Conservation (phyloP, 2,329 filamentous ascomycete species). For the Aspergillus nomiae region DNA sequence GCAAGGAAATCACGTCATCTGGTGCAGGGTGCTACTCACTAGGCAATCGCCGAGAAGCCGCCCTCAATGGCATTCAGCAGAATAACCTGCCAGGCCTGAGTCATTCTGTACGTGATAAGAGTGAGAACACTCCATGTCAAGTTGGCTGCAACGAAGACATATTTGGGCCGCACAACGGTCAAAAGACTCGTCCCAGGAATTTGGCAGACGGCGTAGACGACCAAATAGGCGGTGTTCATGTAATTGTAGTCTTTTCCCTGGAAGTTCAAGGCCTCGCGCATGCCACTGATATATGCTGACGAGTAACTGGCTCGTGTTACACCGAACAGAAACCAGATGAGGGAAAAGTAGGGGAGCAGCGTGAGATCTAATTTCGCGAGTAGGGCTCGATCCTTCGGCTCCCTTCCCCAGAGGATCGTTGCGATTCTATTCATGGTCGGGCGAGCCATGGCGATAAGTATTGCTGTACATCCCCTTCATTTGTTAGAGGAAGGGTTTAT, state of each 20-base stretch:
- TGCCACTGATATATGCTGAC: slow-evolving; percentile 47
- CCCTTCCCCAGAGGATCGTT: neutral
- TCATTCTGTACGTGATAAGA: slow-evolving; percentile 46
- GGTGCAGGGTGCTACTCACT: slow-evolving; percentile 30
- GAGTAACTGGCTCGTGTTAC: slow-evolving; percentile 48
- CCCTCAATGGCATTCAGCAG: slow-evolving; percentile 49
- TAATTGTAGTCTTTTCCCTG: slow-evolving; percentile 46
- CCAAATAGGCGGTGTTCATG: slow-evolving; percentile 40
- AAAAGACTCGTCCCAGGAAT: slow-evolving; percentile 48
- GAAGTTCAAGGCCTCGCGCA: slow-evolving; percentile 42
- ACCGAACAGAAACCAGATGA: slow-evolving; percentile 53
- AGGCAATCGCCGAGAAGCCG: slow-evolving; percentile 47
- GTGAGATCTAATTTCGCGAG: slow-evolving; percentile 37
- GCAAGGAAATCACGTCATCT: neutral
- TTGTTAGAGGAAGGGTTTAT: neutral
- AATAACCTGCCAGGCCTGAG: slow-evolving; percentile 48
- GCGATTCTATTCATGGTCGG: neutral
- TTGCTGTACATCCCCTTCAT: neutral
- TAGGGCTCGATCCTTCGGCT: neutral
- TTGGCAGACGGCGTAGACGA: slow-evolving; percentile 49
- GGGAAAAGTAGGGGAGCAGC: slow-evolving; percentile 47
- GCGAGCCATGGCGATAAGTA: neutral
- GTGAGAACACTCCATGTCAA: slow-evolving; percentile 49
- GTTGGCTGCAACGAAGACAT: slow-evolving; percentile 48
- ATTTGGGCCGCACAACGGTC: slow-evolving; percentile 41